A percentile compares a stretch with the other conserved stretches of the same genome.
These are phyloP conservation scores for Podospora pseudocomata DNA, from an alignment of 495 filamentous ascomycete genomes.

Conservation along the genomic window DNA sequence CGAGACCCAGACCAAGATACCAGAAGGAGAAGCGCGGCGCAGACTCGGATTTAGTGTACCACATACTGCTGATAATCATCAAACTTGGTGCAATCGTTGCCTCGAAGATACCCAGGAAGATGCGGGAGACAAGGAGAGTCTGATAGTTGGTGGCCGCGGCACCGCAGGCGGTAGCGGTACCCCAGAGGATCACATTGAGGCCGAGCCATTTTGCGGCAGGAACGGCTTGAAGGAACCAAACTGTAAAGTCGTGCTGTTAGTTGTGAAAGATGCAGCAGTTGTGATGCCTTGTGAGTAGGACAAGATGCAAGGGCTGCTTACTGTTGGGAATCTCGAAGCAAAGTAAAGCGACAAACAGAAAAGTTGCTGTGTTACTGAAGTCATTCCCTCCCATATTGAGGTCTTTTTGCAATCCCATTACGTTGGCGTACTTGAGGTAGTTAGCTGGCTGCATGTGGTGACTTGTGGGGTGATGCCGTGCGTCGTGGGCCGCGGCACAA, in stretches of 20 bases:
- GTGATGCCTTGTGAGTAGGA: background rate
- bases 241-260: constrained; percentile 25
- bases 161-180: constrained; percentile 37
- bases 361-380: constrained; percentile 37
- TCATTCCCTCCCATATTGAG: constrained; percentile 36
- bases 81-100: constrained; percentile 59
- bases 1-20: constrained; percentile 59
- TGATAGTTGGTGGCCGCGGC: constrained; percentile 36
- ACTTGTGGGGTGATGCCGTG: background rate
- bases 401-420: constrained; percentile 37
- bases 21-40: constrained; percentile 61
- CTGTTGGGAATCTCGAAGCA: constrained; percentile 37
- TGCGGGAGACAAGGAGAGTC: constrained; percentile 43
- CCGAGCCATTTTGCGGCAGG: constrained; percentile 57
- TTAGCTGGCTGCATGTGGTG: constrained; percentile 11
- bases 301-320: constrained; percentile 12
- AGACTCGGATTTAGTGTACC: constrained; percentile 62
- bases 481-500: background rate
- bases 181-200: constrained; percentile 52
- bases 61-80: constrained; percentile 51
- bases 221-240: constrained; percentile 47
- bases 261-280: background rate
- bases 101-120: constrained; percentile 61
- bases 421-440: constrained; percentile 32
- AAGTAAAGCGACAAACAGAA: constrained; percentile 34